phyloP scores from a whole-genome alignment of 2,329 filamentous ascomycete genomes.

The Fusarium goolgardi region DNA sequence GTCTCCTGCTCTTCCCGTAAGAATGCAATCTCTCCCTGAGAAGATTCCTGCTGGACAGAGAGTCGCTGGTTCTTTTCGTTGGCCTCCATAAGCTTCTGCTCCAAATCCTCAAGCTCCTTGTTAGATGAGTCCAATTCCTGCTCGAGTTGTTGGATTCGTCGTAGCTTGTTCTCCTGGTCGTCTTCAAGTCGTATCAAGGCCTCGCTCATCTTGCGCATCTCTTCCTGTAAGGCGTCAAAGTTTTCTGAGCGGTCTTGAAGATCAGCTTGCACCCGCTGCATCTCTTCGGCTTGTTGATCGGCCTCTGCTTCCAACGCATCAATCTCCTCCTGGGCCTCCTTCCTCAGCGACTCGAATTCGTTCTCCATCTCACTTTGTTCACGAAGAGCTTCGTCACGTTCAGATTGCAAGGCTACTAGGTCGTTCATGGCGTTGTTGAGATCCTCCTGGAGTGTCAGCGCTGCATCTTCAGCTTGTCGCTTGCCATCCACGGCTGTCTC shows the following conservation, averaged over 20 bases:
- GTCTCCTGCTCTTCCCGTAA: slow-evolving; percentile 94
- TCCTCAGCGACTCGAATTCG: slow-evolving; percentile 70
- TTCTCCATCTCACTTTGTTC: slow-evolving; percentile 69
- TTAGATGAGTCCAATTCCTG: slow-evolving; percentile 85
- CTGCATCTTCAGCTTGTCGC: slow-evolving; percentile 68
- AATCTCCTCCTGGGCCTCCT: slow-evolving; percentile 74
- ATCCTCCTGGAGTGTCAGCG: slow-evolving; percentile 79
- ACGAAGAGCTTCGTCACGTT: slow-evolving; percentile 86
- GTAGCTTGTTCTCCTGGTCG: slow-evolving; percentile 82
- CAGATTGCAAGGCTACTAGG: slow-evolving; percentile 79
- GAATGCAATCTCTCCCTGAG: slow-evolving; percentile 93
- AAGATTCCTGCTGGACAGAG: slow-evolving; percentile 90
- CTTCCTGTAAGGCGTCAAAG: slow-evolving; percentile 89
- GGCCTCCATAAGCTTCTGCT: slow-evolving; percentile 83
- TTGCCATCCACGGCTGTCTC: slow-evolving; percentile 75
- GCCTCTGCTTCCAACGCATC: slow-evolving; percentile 76
- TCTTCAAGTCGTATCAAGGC: slow-evolving; percentile 89
- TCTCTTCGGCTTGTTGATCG: slow-evolving; percentile 77
- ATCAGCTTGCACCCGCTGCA: slow-evolving; percentile 75
- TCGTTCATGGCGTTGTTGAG: slow-evolving; percentile 83
- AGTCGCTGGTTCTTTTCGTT: slow-evolving; percentile 90
- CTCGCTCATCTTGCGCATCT: slow-evolving; percentile 93
- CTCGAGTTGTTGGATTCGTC: slow-evolving; percentile 84
- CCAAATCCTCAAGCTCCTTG: slow-evolving; percentile 85
- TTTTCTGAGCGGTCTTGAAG: slow-evolving; percentile 84